Percentiles rank a stretch among this genome's conserved stretches.
Evolutionary conservation across 345 rosid species (phyloP).

Genomic region (Microcos paniculata): DNA sequence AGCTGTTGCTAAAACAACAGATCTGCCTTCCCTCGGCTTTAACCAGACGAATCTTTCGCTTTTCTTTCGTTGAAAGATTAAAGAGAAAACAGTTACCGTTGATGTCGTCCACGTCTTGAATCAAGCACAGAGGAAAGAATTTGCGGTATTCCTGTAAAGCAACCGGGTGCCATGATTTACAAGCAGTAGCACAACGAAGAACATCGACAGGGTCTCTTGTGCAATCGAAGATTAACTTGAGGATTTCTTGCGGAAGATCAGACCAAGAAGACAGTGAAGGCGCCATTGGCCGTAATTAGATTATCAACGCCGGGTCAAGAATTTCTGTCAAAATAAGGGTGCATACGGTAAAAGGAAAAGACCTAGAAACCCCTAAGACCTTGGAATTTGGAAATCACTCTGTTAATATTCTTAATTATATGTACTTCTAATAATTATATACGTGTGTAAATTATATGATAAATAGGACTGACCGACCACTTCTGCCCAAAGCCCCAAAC

Average conservation of each 20-base stretch:
- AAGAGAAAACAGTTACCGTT: neutral
- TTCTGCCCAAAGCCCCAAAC: too few relatives aligned
- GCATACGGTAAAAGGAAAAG: too few relatives aligned
- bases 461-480: too few relatives aligned
- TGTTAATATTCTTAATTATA: too few relatives aligned
- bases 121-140: neutral
- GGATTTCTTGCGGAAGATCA: neutral
- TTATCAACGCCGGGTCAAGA: too few relatives aligned
- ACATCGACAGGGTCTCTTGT: neutral
- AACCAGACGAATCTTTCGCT: neutral
- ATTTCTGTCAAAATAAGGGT: too few relatives aligned
- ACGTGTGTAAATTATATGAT: too few relatives aligned
- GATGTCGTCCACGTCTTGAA: neutral
- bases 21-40: neutral
- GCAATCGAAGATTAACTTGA: neutral
- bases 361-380: too few relatives aligned
- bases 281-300: neutral
- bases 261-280: neutral
- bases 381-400: too few relatives aligned
- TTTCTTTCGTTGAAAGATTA: neutral
- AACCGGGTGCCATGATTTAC: neutral
- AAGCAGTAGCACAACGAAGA: neutral
- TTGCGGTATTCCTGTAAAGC: neutral
- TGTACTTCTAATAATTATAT: too few relatives aligned
- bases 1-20: neutral